Conservation (phyloP, 371 early-diverging fungal species). For the Rhizopus arrhizus region DNA sequence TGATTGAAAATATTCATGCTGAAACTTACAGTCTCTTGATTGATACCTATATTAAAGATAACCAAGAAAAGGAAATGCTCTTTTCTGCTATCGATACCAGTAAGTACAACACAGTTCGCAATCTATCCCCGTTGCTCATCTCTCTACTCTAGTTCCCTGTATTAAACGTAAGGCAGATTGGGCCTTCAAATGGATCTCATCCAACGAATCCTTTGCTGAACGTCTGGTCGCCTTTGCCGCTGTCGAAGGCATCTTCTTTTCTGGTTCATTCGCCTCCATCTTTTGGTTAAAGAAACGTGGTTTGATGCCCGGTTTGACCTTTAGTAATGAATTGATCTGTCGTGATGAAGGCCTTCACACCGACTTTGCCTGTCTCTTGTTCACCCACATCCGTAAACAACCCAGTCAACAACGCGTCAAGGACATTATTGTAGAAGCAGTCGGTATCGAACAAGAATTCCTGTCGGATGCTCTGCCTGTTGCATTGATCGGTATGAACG, state of each 20-base stretch:
- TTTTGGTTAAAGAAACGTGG: conserved; percentile 99
- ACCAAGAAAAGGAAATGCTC: conserved; percentile 82
- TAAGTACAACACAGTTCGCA: too few species aligned
- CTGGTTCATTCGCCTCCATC: conserved; percentile 98
- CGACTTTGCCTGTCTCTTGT: conserved; percentile 99
- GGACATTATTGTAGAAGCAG: conserved; percentile 93
- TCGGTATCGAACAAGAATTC: conserved; percentile 96
- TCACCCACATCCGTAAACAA: conserved; percentile 81
- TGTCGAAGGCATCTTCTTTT: conserved; percentile 99
- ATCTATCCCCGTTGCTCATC: too few species aligned
- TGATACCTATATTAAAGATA: conserved; percentile 98
- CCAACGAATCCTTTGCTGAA: conserved; percentile 89
- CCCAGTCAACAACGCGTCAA: conserved; percentile 74
- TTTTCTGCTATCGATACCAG: conserved; percentile 97
- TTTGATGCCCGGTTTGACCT: conserved; percentile 99
- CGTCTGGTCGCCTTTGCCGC: conserved; percentile 99
- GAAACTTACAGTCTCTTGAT: conserved; percentile 99
- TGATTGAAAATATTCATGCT: conserved; percentile 99
- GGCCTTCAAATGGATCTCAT: conserved; percentile 97
- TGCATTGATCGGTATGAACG: conserved; percentile 98
- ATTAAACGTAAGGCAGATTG: conserved; percentile 98
- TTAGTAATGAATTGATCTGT: conserved; percentile 99
- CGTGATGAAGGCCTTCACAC: conserved; percentile 99
- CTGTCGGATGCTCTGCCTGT: conserved; percentile 95
- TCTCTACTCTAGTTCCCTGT: conserved; percentile 80